These are phyloP conservation scores for Barbatosphaeria neglecta DNA, from an alignment of 495 filamentous ascomycete genomes.

Conservation along the genomic window DNA sequence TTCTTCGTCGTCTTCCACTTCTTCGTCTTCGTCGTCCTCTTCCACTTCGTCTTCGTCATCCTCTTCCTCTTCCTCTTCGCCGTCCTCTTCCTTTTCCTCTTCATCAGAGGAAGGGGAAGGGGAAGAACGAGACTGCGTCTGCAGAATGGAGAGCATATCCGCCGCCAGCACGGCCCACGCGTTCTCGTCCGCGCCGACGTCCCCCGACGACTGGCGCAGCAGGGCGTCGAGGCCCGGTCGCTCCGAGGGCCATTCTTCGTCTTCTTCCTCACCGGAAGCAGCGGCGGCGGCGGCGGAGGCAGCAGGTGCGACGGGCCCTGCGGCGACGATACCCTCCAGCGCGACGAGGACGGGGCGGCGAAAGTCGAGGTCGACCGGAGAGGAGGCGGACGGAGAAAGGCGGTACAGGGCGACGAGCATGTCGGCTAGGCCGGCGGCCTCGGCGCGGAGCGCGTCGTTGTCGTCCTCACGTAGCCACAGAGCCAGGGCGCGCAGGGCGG, in stretches of 20 bases:
- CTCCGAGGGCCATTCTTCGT: no score
- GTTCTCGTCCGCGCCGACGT: no score
- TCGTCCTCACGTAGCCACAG: conserved; percentile 57
- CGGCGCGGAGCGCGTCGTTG: conserved; percentile 38
- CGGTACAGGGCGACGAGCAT: conserved; percentile 46
- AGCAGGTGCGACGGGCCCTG: not conserved
- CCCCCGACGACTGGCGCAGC: conserved; percentile 18
- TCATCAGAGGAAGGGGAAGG: not conserved
- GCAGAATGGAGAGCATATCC: conserved; percentile 33
- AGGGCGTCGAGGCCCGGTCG: conserved; percentile 36
- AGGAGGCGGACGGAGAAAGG: not conserved
- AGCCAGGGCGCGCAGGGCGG: conserved; percentile 38
- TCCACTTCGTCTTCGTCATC: not conserved
- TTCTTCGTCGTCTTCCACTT: conserved; percentile 5
- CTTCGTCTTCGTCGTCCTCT: no score
- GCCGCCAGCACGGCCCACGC: conserved; percentile 38
- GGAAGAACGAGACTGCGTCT: not conserved
- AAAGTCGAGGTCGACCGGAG: conserved; percentile 28
- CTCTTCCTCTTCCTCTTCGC: conserved; percentile 11
- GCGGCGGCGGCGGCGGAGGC: not conserved
- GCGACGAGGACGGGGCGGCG: conserved; percentile 40
- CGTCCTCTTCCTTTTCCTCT: not conserved
- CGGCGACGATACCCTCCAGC: conserved; percentile 35
- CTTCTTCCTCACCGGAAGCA: conserved; percentile 3
- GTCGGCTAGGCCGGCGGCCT: conserved; percentile 44